Evolutionary conservation across 257 asterid genomes (phyloP).

Genomic region (Prunella vulgaris): DNA sequence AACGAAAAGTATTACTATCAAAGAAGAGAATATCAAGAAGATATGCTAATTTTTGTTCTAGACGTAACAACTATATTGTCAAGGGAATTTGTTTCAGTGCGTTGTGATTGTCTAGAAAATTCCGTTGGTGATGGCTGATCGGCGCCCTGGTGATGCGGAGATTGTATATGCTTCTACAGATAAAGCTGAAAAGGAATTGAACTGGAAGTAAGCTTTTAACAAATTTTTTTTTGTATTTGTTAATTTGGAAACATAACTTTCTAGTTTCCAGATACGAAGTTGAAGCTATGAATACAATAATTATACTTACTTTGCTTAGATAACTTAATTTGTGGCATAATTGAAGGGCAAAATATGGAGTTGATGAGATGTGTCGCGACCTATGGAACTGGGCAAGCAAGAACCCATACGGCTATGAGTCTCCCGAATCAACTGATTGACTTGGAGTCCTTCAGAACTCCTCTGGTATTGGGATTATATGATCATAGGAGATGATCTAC

Average conservation of each 20-base stretch:
- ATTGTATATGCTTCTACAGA: conserved; percentile 61
- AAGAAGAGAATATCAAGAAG: not conserved
- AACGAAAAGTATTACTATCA: not conserved
- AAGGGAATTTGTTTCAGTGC: not conserved
- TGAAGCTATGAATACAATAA: not conserved
- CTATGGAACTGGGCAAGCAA: conserved; percentile 92
- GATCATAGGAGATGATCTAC: not conserved
- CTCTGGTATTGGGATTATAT: not conserved
- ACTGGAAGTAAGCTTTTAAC: conserved; percentile 68
- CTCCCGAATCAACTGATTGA: conserved; percentile 12
- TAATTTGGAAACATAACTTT: not conserved
- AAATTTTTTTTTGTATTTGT: not conserved
- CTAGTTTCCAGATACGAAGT: not conserved
- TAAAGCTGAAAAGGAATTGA: conserved; percentile 65
- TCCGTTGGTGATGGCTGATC: conserved; percentile 62
- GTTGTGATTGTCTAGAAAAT: conserved; percentile 41
- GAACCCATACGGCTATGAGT: conserved; percentile 70
- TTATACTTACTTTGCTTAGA: not conserved
- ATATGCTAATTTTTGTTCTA: not conserved
- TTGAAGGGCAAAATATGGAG: conserved; percentile 65
- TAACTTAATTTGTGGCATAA: not conserved
- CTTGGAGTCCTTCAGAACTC: not conserved
- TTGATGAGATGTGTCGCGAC: conserved; percentile 74
- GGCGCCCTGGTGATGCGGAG: conserved; percentile 97
- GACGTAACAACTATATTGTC: not conserved